phyloP scores from a whole-genome alignment of 352 stramenopile species.

The Phytophthora ohioensis region DNA sequence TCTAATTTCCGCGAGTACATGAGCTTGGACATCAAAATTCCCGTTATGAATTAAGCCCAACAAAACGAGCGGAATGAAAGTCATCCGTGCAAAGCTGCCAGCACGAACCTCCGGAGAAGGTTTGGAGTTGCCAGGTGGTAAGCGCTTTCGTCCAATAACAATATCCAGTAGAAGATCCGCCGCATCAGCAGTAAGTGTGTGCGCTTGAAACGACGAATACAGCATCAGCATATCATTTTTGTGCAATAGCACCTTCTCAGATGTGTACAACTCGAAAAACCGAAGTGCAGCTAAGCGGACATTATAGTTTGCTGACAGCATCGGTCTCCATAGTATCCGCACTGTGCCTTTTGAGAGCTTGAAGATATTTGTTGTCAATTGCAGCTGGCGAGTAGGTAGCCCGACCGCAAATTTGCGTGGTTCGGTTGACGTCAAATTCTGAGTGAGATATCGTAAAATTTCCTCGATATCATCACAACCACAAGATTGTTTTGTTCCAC shows the following conservation, averaged over 20 bases:
- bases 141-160: conserved; percentile 59
- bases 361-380: conserved; percentile 42
- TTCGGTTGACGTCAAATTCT: conserved; percentile 47
- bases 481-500: conserved; percentile 16
- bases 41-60: conserved; percentile 56
- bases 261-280: conserved; percentile 80
- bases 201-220: conserved; percentile 56
- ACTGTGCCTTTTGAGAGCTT: conserved; percentile 76
- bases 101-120: conserved; percentile 28
- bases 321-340: conserved; percentile 68
- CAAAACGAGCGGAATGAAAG: conserved; percentile 66
- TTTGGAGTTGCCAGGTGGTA: conserved; percentile 18
- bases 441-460: conserved; percentile 69
- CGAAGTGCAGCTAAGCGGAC: conserved; percentile 67
- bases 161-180: conserved; percentile 71
- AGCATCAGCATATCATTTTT: conserved; percentile 74
- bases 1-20: conserved; percentile 66
- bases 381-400: conserved; percentile 37
- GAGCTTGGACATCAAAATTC: conserved; percentile 60
- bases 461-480: conserved; percentile 58
- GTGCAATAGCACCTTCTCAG: conserved; percentile 67
- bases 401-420: conserved; percentile 31
- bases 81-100: conserved; percentile 60
- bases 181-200: conserved; percentile 56
- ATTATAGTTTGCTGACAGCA: conserved; percentile 54